Base-by-base conservation (phyloP, 495 filamentous ascomycete genomes). In the Podospora australis region DNA sequence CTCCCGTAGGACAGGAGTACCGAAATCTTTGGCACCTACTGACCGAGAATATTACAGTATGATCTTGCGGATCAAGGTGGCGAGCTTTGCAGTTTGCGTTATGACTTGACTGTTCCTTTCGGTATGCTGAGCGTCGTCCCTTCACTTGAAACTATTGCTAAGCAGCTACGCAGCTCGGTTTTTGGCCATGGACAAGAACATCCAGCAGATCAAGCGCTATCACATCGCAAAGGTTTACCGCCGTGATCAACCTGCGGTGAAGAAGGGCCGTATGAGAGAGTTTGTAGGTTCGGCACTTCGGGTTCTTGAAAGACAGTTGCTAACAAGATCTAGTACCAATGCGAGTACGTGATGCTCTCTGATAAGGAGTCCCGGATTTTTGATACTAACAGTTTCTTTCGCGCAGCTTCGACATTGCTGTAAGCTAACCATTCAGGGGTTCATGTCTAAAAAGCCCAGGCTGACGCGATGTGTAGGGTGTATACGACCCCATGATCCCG, bases 31-130 rank as follows among this genome's bases (percentile, higher is more conserved):
- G n/a, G n/a, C n/a, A n/a, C n/a, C n/a, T n/a, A n/a, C n/a, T n/a
- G n/a, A n/a, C n/a, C n/a, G n/a, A n/a, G n/a, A n/a, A 25, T 11
- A 0, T 9, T 7, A 34, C 22, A 55, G 53, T 94, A 95, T 70
- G 84, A 95, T 62, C 80, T 95, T 48, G 78, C 82, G 45, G 88
- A 95, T 57, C 90, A 95, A 60, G 88, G 90, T 47, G 88, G 89
- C 46, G 90, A 95, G 67, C 75, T 90, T 59, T 91, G 87, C 73
- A 54, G 64, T 46, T 73, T 95, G 49, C 82, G 90, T 52, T 96
- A 95, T 64, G 91, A 96, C 63, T 68, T 96, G 53, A 95, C 91
- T 1, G 89, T 95, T 8, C 90, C 90, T n/a, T 94, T 95, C 53
- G 53, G 52, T 59, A 52, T 11, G 54, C 36, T 10, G 7, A 38